These are phyloP conservation scores for Cutaneotrichosporon sp. DNA, from an alignment of 1,284 basidiomycete genomes.

Conservation along the genomic window DNA sequence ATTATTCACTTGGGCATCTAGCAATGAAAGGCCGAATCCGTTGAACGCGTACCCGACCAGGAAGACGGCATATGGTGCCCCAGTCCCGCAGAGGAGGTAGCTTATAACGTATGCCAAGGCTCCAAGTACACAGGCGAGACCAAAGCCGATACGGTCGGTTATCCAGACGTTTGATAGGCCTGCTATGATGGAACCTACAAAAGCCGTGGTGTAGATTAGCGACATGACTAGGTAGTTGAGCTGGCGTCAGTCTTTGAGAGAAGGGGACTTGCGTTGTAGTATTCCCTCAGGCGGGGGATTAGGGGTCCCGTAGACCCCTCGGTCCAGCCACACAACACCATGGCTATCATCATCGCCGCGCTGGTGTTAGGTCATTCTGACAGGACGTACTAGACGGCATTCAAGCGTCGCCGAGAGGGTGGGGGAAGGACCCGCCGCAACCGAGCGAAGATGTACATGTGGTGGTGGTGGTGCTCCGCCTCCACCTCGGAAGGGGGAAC, in stretches of 20 bases:
- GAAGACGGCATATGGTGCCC: constrained; percentile 21
- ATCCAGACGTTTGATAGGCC: constrained; percentile 57
- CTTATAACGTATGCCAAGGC: constrained; percentile 14
- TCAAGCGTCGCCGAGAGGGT: neutral
- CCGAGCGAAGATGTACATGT: constrained; percentile 20
- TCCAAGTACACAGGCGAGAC: constrained; percentile 55
- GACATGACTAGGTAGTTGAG: constrained; percentile 27
- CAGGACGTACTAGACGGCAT: constrained; percentile 1
- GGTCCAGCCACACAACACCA: constrained; percentile 27
- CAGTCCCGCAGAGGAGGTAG: constrained; percentile 18
- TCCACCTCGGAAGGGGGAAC: too few relatives aligned
- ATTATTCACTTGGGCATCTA: constrained; percentile 30
- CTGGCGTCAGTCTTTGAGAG: constrained; percentile 4
- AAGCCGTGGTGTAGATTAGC: constrained; percentile 18
- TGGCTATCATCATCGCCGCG: constrained; percentile 19
- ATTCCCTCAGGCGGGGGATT: constrained; percentile 23
- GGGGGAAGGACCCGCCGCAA: constrained; percentile 16
- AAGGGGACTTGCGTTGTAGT: constrained; percentile 20
- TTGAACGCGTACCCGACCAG: constrained; percentile 20
- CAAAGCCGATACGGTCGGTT: constrained; percentile 62
- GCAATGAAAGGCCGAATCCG: constrained; percentile 20
- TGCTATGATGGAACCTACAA: constrained; percentile 17
- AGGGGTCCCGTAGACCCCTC: constrained; percentile 23
- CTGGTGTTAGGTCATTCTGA: constrained; percentile 2
- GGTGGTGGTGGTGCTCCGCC: constrained; percentile 9